Evolutionary conservation across 805 yeast genomes (phyloP), one percentile per base, ranked within the genome.

Genomic region (Lachancea sp.): DNA sequence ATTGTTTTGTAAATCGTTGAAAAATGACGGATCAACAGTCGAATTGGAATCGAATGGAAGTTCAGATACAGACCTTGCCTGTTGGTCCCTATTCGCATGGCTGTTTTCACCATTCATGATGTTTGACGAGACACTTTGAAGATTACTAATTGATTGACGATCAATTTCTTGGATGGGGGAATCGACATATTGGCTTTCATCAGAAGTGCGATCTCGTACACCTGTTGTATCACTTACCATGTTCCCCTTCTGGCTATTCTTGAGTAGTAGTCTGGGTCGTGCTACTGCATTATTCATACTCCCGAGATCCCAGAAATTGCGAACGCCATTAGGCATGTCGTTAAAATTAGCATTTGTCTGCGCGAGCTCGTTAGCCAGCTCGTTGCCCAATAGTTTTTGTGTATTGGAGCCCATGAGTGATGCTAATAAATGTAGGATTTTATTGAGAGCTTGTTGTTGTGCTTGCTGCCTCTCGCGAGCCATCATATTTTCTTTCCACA

Each of bases 401-500:
- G 47, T 32, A 28, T 44, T 44, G 24, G 47, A 41, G 6, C 47
- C 47, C 37, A 40, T 36, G 30, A 90, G 74, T 5, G 89, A 76
- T 2, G 96, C 94, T 53, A 92, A 68, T 50, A 92, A 90, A 51
- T 92, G 76, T 52, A 92, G 64, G 37, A 92, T 90, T 48, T 85
- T 83, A 48, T 88, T 95, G 41, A 92, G 69, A 17, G 96, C 86
- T 47, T 84, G 90, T 29, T 90, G 79, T 58, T 92, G 97, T 24
- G 80, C 72, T 52, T 82, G 77, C 60, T 89, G 85, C 48, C 89
- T 75, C 58, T 90, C 97, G 40, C 97, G 71, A 5, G 90, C 81
- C 43, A 79, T 65, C 57, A 73, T 80, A 54, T 87, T 82, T 57
- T 92, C 97, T 45, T 82, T 80, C 98, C 98, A 92, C 33, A 92